phyloP scores from a whole-genome alignment of 2,329 filamentous ascomycete species.

The Sporothrix phasma region DNA sequence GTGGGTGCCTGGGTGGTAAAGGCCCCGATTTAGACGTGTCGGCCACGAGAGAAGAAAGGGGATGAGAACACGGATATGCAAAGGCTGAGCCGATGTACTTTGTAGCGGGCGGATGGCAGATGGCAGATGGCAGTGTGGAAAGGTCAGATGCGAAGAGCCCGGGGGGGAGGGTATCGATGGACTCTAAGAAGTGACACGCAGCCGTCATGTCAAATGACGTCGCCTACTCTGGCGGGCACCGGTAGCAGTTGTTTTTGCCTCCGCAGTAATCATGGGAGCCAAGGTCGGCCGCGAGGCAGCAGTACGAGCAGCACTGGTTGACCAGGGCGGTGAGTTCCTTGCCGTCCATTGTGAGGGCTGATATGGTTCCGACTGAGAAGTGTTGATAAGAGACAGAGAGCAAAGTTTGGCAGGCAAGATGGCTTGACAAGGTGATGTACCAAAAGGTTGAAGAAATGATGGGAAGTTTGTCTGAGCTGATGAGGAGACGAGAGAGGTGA shows the following conservation, averaged over 20 bases:
- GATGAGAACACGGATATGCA: background rate
- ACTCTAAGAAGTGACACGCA: background rate
- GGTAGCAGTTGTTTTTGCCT: slow-evolving; percentile 33
- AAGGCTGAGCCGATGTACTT: background rate
- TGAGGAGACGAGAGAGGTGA: too few species aligned
- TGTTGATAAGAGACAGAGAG: background rate
- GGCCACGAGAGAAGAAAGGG: background rate
- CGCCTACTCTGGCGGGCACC: slow-evolving; percentile 27
- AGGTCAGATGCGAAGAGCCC: background rate
- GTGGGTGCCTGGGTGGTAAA: background rate
- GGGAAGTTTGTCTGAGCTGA: too few species aligned
- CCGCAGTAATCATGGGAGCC: slow-evolving; percentile 42
- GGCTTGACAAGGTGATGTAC: background rate
- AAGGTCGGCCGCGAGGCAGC: slow-evolving; percentile 41
- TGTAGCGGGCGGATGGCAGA: background rate
- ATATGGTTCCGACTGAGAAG: background rate
- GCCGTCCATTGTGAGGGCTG: slow-evolving; percentile 31
- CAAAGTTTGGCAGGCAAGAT: background rate
- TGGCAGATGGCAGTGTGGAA: too few species aligned
- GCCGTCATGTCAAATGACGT: background rate
- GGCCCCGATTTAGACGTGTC: background rate
- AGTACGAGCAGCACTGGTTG: slow-evolving; percentile 42
- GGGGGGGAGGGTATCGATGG: too few species aligned
- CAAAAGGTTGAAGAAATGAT: background rate
- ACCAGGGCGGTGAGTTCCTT: slow-evolving; percentile 35